Percentiles rank a stretch among this genome's conserved stretches.
phyloP scores from a whole-genome alignment of 2,329 filamentous ascomycete genomes.

The Volutella citrinella region DNA sequence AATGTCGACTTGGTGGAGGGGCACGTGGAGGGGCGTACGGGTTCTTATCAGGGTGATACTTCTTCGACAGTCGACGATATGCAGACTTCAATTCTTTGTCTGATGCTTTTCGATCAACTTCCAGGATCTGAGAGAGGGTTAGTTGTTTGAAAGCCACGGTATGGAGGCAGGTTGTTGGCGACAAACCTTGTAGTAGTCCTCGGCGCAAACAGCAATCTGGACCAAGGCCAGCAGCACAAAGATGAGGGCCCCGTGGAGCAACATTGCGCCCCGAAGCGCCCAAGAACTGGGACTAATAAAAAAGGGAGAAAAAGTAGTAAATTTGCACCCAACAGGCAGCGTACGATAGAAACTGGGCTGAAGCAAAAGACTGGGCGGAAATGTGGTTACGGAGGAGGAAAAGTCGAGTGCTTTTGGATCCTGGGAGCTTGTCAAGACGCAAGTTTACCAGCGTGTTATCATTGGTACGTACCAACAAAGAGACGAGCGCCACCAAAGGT shows the following conservation, averaged over 20 bases:
- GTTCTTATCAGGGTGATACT: constrained; percentile 97
- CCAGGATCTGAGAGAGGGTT: constrained; percentile 60
- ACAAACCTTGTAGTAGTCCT: constrained; percentile 77
- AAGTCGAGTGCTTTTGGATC: too few species aligned
- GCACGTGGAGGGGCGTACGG: constrained; percentile 57
- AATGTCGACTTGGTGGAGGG: neutral
- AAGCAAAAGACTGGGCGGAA: too few species aligned
- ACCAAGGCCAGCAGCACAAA: constrained; percentile 50
- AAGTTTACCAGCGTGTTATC: constrained; percentile 35
- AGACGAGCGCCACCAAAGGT: too few species aligned
- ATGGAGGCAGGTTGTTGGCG: neutral
- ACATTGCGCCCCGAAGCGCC: constrained; percentile 40
- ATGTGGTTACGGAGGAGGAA: too few species aligned
- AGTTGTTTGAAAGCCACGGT: constrained; percentile 2
- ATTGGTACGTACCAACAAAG: too few species aligned
- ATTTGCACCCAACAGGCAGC: constrained; percentile 7
- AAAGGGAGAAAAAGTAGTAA: neutral
- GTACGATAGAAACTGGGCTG: constrained; percentile 2
- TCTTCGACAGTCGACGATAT: constrained; percentile 89
- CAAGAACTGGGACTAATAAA: constrained; percentile 11
- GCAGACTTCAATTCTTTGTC: constrained; percentile 91
- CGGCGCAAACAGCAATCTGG: constrained; percentile 54
- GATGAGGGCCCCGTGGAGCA: constrained; percentile 48
- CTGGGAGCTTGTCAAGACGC: too few species aligned
- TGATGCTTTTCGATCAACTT: constrained; percentile 72